Base-by-base conservation (phyloP, 192 early-diverging fungal genomes). In the Backusella liffmaniae region DNA sequence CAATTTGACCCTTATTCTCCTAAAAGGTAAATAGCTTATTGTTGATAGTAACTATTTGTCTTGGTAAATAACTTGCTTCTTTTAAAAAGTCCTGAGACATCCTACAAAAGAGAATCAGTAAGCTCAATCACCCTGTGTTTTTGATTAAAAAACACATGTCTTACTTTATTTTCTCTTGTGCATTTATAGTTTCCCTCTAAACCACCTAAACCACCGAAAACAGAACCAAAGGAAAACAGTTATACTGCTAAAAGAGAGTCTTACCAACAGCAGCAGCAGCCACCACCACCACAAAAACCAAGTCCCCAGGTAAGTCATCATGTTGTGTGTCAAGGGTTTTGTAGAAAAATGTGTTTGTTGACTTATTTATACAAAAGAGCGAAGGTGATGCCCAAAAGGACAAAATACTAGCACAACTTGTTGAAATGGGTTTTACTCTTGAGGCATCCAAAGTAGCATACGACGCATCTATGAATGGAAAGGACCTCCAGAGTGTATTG, bases 361-460 rank as follows among this genome's bases (percentile, higher is more conserved):
- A 18, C 7, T 69, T 23, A 7, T 23, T 39, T 41, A 35, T n/a
- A 13, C 16, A 36, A n/a, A 7, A 37, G 30, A 12, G 15, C 21
- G 15, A 37, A 35, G 21, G 23, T 5, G 2, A 4, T 5, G 12
- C 18, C 30, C 29, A 32, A 72, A 72, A 72, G 18, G 70, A 72
- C 4, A 44, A 53, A 0, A 53, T 39, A 16, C 30, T 72, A 29
- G 44, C 36, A 16, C 37, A 30, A 5, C 41, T 72, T 16, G 21
- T 72, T 29, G 70, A 72, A 15, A 72, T 72, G 70, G 70, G 70
- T 32, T 72, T 72, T 51, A 44, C 39, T 9, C 12, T 72, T 0
- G 70, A 72, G 16, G 70, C 39, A 30, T 72, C 70, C 12, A 72
- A 51, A 18, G 70, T 72, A 12, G 70, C 70, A 30, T 72, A 32